A percentile compares a stretch with the other conserved stretches of the same genome.
Conservation (phyloP, 106 monocot species). For the Narthecium ossifragum region DNA sequence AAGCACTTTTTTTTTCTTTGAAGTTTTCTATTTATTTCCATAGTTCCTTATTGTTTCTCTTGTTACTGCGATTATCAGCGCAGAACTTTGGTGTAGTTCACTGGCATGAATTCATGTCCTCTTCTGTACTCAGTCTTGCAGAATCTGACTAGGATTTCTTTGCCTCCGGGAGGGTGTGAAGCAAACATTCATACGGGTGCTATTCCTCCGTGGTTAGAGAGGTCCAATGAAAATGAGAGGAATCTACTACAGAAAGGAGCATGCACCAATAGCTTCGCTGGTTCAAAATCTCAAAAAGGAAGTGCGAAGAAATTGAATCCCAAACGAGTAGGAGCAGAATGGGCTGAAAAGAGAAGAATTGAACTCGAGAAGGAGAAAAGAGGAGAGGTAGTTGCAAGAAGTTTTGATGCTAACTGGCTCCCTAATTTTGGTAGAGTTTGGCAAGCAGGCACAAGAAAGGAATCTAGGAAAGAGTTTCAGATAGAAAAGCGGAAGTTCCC, state of each 20-base stretch:
- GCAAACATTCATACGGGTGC: constrained; percentile 44
- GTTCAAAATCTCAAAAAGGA: constrained; percentile 11
- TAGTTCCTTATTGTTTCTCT: background rate
- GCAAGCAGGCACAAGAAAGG: constrained; percentile 90
- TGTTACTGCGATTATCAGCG: background rate
- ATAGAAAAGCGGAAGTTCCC: constrained; percentile 35
- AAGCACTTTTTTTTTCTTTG: too few relatives aligned
- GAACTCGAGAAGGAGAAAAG: constrained; percentile 85
- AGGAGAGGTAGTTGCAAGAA: constrained; percentile 36
- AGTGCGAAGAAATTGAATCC: constrained; percentile 74
- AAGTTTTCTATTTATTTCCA: too few relatives aligned
- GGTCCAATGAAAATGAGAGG: constrained; percentile 24
- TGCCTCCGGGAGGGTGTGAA: constrained; percentile 22
- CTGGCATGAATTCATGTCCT: background rate
- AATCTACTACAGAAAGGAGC: constrained; percentile 9
- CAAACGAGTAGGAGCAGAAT: constrained; percentile 92
- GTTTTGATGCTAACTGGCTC: constrained; percentile 72
- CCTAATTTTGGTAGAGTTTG: constrained; percentile 98
- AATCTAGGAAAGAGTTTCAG: constrained; percentile 85
- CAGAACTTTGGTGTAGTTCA: background rate
- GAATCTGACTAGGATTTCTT: constrained; percentile 19
- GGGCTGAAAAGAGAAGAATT: constrained; percentile 84
- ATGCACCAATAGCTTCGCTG: background rate
- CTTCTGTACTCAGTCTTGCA: constrained; percentile 16
- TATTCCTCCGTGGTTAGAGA: constrained; percentile 65